Evolutionary conservation across 1,139 yeast genomes (phyloP), one percentile per base, ranked within the genome.

Genomic region (Yamadazyma friedrichii): DNA sequence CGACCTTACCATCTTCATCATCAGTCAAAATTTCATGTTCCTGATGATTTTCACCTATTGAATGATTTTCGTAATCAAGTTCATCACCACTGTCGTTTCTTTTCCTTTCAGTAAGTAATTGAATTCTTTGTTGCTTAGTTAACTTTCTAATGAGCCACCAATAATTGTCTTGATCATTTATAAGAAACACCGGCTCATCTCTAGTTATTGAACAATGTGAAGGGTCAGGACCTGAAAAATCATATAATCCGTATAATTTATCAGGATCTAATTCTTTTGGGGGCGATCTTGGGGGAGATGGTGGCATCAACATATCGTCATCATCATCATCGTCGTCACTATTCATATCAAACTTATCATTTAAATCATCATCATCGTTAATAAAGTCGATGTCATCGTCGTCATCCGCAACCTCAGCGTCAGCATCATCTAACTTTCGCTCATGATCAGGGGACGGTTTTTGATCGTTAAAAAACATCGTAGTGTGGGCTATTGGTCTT

Each of bases 131-230:
- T 13, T 53, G 53, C 42, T 63, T 67, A 36, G 74, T 71, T 43
- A 82, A 71, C 51, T 88, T 80, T 45, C 82, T 76, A 24, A 93
- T 91, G 11, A 91, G 67, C 98, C 98, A 93, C 98, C 98, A 93
- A 65, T 93, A 93, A 45, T 88, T 79, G 61, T 93, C 97, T 43
- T 86, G 82, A 56, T 93, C 98, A 55, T 89, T 91, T 29, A 93
- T 65, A 28, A 93, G 67, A 36, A 78, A 70, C 47, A 94, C 93
- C 1, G 95, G 83, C 54, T 89, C 96, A 54, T 94, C 94, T 52
- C 88, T 80, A 22, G 70, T 61, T 8, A 93, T 74, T 39, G 84
- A 81, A 49, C 96, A 87, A 64, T 93, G 98, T 41, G 95, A 89
- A 9, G 95, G 94, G 55, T 91, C 97, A 3, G 96, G 95, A 0